Evolutionary conservation across 2,329 filamentous ascomycete genomes (phyloP).

Genomic region (Xylaria sp.): DNA sequence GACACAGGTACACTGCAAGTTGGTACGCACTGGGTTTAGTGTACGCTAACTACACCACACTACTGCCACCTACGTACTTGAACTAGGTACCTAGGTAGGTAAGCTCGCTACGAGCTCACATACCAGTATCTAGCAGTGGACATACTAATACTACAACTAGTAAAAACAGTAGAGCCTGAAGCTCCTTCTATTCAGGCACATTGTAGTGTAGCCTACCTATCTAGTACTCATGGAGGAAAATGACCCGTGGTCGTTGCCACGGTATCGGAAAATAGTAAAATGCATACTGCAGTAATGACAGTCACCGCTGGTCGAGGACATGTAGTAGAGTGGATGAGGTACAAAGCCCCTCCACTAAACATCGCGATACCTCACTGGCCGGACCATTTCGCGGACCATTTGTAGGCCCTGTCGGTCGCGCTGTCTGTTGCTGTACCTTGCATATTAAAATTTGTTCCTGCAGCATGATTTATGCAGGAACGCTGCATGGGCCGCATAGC

Average conservation of each 20-base stretch:
- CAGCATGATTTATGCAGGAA: conserved; percentile 42
- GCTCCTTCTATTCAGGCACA: no score
- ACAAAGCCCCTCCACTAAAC: conserved; percentile 1
- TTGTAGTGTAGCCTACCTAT: no score
- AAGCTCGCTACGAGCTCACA: no score
- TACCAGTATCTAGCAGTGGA: neutral
- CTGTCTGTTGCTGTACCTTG: conserved; percentile 37
- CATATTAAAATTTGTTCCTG: conserved; percentile 40
- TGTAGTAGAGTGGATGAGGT: conserved; percentile 20
- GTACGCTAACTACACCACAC: no score
- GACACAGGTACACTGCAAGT: no score
- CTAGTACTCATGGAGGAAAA: no score
- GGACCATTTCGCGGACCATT: conserved; percentile 2
- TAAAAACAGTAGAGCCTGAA: no score
- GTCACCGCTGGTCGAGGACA: conserved; percentile 24
- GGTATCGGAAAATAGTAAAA: conserved; percentile 27
- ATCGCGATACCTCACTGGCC: conserved; percentile 11
- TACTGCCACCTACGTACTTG: no score
- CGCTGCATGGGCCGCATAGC: conserved; percentile 37
- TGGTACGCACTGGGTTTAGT: no score
- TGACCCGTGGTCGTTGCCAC: no score
- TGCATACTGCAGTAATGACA: conserved; percentile 30
- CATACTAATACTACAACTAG: no score
- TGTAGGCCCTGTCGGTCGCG: conserved; percentile 6
- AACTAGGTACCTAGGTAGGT: no score